These are phyloP conservation scores for Farysia itapuensis DNA, from an alignment of 1,284 basidiomycete genomes.

Conservation along the genomic window DNA sequence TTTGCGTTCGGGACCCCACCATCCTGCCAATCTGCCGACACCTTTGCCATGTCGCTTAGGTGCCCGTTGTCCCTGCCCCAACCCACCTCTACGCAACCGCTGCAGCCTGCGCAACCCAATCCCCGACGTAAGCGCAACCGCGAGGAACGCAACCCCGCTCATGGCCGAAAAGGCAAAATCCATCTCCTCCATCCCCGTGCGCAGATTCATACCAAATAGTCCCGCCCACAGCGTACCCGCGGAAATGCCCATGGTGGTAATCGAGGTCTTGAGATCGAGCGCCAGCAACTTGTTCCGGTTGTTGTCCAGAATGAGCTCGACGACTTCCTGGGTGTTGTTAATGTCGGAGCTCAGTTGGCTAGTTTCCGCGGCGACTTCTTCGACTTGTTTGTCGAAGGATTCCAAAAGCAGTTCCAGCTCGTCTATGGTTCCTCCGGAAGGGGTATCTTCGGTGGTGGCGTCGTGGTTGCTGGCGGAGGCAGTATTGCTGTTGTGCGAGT, in stretches of 20 bases:
- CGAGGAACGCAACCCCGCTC: conserved; percentile 19
- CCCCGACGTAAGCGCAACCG: conserved; percentile 23
- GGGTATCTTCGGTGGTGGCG: conserved; percentile 1
- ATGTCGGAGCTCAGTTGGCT: conserved; percentile 63
- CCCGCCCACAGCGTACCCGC: conserved; percentile 90
- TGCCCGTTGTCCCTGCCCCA: conserved; percentile 7
- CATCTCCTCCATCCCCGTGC: conserved; percentile 39
- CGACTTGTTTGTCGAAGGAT: conserved; percentile 77
- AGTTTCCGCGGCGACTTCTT: conserved; percentile 49
- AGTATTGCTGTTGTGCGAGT: neutral
- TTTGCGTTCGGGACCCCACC: no score
- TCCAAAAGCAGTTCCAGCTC: conserved; percentile 91
- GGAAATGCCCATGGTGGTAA: conserved; percentile 87
- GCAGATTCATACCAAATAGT: conserved; percentile 85
- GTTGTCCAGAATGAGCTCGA: conserved; percentile 92
- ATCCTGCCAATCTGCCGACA: no score
- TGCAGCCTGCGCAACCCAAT: conserved; percentile 34
- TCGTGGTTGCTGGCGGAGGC: neutral
- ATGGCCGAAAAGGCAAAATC: conserved; percentile 41
- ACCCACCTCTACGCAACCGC: conserved; percentile 32
- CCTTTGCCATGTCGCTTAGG: no score
- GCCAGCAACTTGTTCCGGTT: conserved; percentile 91
- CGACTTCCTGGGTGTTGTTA: conserved; percentile 93
- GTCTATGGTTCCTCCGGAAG: conserved; percentile 58
- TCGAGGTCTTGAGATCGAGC: conserved; percentile 87